Base-by-base conservation (phyloP, 345 rosid genomes). In the Lepidium africanum region DNA sequence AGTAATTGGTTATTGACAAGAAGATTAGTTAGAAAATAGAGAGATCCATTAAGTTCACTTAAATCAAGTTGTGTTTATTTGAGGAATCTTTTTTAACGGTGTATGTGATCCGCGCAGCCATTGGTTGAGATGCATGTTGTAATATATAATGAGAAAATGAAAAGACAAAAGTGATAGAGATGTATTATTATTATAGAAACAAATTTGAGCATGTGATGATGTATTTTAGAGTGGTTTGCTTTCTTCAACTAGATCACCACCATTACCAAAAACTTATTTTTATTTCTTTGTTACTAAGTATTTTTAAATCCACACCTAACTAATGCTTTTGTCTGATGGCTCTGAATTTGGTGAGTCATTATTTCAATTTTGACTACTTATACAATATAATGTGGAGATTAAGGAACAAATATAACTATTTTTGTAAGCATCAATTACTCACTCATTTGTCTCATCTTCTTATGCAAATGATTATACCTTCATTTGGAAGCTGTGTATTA, bases 131-230 rank as follows among this genome's bases (percentile, higher is more conserved):
- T 36, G 57, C 69, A 71, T 53, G 63, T 71, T 62, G 62, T 71
- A 48, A 63, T 63, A 17, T 32, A 27, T 7, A 10, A 58, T 33
- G 17, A 43, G 61, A 62, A 6, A 33, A 51, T 37, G 63, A 71
- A 43, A 71, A 36, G 75, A 63, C 69, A 71, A 62, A 32, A 49
- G 7, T 71, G 76, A 63, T 63, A 35, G 7, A 63, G 64, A 63
- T 63, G 64, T 71, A 25, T 69, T 14, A 40, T 9, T 27, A 27
- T 27, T 27, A 23, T 37, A 56, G 7, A n/a, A 10, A 39, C 50
- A 64, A 71, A 71, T 48, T 57, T 56, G 71, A 71, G 65, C 77
- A 73, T 73, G 77, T 41, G 39, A 65, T 65, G 71, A 73, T 73
- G 60, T 14, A 43, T 15, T 41, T 65, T 72, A 72, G 66, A 65